Base-by-base conservation (phyloP, 2,329 filamentous ascomycete genomes). In the Scytalidium lignicola region DNA sequence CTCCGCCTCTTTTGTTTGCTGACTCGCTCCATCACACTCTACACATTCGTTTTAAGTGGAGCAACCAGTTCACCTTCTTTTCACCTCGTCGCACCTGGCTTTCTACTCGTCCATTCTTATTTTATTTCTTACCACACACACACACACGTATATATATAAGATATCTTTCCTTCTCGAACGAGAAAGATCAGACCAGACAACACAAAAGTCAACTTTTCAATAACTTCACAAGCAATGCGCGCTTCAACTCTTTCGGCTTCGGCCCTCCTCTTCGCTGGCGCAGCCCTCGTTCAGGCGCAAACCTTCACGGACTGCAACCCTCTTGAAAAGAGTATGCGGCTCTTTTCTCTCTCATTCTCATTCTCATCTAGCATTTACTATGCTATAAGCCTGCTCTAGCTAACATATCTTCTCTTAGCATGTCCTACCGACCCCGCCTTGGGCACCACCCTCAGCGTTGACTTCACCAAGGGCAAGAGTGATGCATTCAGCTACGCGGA, bases 401-500 rank as follows among this genome's bases (percentile, higher is more conserved):
- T 62, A 55, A 63, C 55, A 46, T 37, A 4, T 37, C 32, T 37
- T 37, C 32, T 18, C 13, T 15, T 48, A 59, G 61, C 63, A 5
- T 75, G 72, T 56, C 67, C 71, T n/a, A 61, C 69, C 45, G 62
- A 75, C 56, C 63, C 68, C 12, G 72, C 70, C 49, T 65, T 74
- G 48, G 64, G 67, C 42, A 61, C 61, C 42, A 67, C 56, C 22
- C 63, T 68, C 53, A 60, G 65, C 26, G 69, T 68, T 49, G 70
- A 74, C 55, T 75, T 74, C 62, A 71, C 66, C 39, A 60, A 63
- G 22, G 71, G 68, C 40, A 62, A 62, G 39, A 63, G 68, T 54
- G 65, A 60, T 51, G 74, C 79, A 56, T 88, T 86, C 67, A 79
- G 74, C 1, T 68, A 78, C 9, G 78, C 79, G 42, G 65, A 65